Conservation (phyloP, 2,329 filamentous ascomycete species). For the Drechslera avenae region DNA sequence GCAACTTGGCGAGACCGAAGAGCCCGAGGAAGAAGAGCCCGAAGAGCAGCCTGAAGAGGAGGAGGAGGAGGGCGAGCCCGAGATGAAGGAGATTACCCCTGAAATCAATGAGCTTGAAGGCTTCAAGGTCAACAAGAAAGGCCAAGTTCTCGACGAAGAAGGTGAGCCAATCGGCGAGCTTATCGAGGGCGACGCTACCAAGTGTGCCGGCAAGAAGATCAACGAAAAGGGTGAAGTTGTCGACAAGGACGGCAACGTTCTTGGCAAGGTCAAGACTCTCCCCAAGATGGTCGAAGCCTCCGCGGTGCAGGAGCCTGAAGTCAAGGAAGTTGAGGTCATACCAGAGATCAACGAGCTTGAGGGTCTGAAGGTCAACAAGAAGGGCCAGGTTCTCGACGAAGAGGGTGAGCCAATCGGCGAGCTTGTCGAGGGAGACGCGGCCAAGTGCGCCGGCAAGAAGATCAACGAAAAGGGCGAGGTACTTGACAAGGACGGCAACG, state of each 20-base stretch:
- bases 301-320: conserved; percentile 41
- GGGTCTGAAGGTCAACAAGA: conserved; percentile 64
- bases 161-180: conserved; percentile 61
- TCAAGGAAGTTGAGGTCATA: conserved; percentile 47
- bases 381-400: conserved; percentile 59
- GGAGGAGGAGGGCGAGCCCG: conserved; percentile 37
- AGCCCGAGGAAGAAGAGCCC: conserved; percentile 7
- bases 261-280: conserved; percentile 63
- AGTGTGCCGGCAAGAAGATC: conserved; percentile 69
- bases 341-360: conserved; percentile 56
- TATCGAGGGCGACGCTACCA: conserved; percentile 62
- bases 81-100: conserved; percentile 51
- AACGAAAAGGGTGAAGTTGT: conserved; percentile 69
- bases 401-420: conserved; percentile 61
- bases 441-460: conserved; percentile 69
- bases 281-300: conserved; percentile 51
- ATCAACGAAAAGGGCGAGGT: conserved; percentile 68
- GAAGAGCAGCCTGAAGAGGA: conserved; percentile 2
- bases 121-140: conserved; percentile 65
- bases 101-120: conserved; percentile 57
- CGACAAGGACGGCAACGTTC: conserved; percentile 66
- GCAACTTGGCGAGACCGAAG: conserved; percentile 50
- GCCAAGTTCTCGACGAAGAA: conserved; percentile 58
- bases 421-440: conserved; percentile 62
- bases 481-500: conserved; percentile 66